Base-by-base conservation (phyloP, 495 filamentous ascomycete genomes). In the Tetracladium setigerum region DNA sequence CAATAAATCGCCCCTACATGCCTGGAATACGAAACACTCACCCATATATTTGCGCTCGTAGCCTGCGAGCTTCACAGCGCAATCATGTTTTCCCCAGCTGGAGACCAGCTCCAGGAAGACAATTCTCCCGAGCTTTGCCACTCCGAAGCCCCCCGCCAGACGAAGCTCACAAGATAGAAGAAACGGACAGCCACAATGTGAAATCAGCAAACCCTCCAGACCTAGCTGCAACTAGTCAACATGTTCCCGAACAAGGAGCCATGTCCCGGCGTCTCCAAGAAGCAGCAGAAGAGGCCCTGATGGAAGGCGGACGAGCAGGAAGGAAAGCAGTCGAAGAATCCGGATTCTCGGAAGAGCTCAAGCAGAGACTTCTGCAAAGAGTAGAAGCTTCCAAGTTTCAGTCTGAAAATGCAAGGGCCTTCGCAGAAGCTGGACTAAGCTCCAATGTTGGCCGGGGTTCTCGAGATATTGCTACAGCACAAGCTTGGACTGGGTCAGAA, bases 301-400 rank as follows among this genome's bases (percentile, higher is more conserved):
- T 89, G 19, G 77, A 76, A 47, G 86, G 83, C 14, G 83, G 86
- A 17, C 74, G 76, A 49, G 77, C 82, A 35, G 83, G 86, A 32
- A 74, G 68, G 37, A 83, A 82, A 57, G 86, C 84, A n/a, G 72
- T 95, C 12, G 72, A 85, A 56, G 84, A 94, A 46, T 87, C 86
- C 38, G 87, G 86, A 24, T 95, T 98, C 68, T 84, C 82, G 44
- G 85, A 89, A 14, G 89, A 95, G 48, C 67, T 97, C 50, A 94
- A 88, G 58, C 66, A 67, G 50, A 65, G 77, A 47, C 71, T 98
- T 4, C 78, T 90, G 44, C 81, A 83, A 53, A 82, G 83, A 55
- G 73, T 97, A 4, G 76, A 81, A 46, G 75, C 72, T 34, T 77
- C 82, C 17, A 71, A 81, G 19, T 94, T 95, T 62, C 74, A 70